Base-by-base conservation (phyloP, 2,329 filamentous ascomycete species). In the Paracoccidioides brasiliensis region DNA sequence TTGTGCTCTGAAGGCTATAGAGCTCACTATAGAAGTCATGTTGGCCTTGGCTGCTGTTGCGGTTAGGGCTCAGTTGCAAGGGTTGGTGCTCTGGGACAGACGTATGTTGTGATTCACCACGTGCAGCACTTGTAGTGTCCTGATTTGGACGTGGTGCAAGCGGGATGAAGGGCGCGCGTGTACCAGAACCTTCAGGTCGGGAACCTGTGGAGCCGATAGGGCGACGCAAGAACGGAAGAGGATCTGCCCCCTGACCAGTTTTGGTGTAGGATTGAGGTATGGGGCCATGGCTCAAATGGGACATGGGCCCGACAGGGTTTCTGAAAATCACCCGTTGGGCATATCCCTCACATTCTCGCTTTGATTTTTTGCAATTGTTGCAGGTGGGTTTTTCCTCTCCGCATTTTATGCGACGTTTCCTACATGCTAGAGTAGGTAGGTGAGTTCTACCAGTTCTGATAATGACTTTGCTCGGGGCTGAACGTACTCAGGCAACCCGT, bases 371-470 rank as follows among this genome's bases (percentile, higher is more conserved):
- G 60, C 73, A 75, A 59, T 75, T 74, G 57, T 68, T 71, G 64
- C 73, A 75, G 46, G 69, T 69, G 12, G 73, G 73, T 56, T 74
- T 74, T 64, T 89, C 88, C 69, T 97, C 93, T 59, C 93, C 93
- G 70, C 93, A 98, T 72, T 97, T 98, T 72, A 98, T 97, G 59
- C 93, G 86, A 54, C 93, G 85, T 72, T 88, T 91, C 60, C 93
- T 86, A 72, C 93, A 98, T 56, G 93, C 87, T 90, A 60, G 55
- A 51, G 38, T 58, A 53, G 61, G 56, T 56, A 38, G 15, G 54
- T 58, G n/a, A 60, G 55, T 32, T 22, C 22, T 32, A 42, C 51
- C 48, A 37, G 6, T 10, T 15, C 15, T n/a, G 14, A 49, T 46
- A 5, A 46, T 14, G 14, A 46, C 38, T 32, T 35, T 8, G 43